Evolutionary conservation across 2,329 filamentous ascomycete species (phyloP).

Genomic region (Aureobasidium subglaciale): DNA sequence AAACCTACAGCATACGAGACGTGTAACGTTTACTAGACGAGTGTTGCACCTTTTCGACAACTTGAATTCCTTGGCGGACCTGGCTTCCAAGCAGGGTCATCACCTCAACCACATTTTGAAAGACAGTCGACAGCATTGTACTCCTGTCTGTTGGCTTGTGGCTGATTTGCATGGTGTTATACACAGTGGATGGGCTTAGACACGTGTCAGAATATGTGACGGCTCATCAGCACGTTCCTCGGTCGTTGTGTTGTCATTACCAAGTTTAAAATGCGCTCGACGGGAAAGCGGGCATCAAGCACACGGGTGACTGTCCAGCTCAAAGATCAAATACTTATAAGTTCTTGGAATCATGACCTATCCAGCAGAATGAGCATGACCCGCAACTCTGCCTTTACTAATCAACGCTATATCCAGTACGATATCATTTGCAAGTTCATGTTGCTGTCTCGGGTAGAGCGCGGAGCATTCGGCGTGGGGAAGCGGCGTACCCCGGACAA

Average conservation of each 20-base stretch:
- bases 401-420: neutral
- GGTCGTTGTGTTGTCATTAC: too few species aligned
- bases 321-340: neutral
- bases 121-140: neutral
- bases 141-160: neutral
- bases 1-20: neutral
- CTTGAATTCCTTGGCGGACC: neutral
- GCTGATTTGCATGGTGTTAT: too few species aligned
- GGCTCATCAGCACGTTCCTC: too few species aligned
- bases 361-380: neutral
- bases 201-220: too few species aligned
- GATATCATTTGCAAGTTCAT: neutral
- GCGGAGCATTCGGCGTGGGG: neutral
- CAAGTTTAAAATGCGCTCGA: neutral
- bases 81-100: neutral
- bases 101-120: neutral
- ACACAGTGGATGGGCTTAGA: neutral
- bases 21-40: too few species aligned
- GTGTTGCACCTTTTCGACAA: too few species aligned
- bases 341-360: too few species aligned
- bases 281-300: neutral
- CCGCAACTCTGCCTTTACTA: neutral
- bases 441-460: neutral
- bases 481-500: slow-evolving; percentile 3
- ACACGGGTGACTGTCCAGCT: neutral